A percentile compares a stretch with the other conserved stretches of the same genome.
Evolutionary conservation across 352 stramenopile genomes (phyloP).

Genomic region (Phytophthora brassicae): DNA sequence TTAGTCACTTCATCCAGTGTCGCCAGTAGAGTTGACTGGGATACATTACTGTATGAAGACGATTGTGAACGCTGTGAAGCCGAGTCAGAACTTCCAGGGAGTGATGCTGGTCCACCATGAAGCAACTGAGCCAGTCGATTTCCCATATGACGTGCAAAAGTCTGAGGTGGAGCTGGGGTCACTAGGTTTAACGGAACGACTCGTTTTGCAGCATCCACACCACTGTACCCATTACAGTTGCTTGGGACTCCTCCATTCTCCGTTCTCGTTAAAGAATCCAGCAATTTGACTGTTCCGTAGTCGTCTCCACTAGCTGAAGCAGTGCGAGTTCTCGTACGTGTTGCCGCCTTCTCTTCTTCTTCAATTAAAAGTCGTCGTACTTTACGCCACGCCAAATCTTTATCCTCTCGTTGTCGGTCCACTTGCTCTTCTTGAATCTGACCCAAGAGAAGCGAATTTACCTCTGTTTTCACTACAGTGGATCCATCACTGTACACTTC

Average conservation of each 20-base stretch:
- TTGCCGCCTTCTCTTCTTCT: conserved; percentile 34
- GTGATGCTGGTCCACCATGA: neutral
- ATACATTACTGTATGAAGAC: neutral
- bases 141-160: neutral
- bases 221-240: neutral
- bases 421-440: neutral
- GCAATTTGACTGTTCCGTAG: conserved; percentile 32
- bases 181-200: neutral
- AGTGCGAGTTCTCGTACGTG: conserved; percentile 2
- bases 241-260: neutral
- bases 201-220: neutral
- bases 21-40: conserved; percentile 40
- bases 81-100: conserved; percentile 3
- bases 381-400: conserved; percentile 37
- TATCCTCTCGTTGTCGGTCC: conserved; percentile 22
- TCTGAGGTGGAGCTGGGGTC: neutral
- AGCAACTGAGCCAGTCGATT: neutral
- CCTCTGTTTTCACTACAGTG: no score
- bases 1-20: conserved; percentile 47
- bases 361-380: conserved; percentile 36
- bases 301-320: conserved; percentile 24
- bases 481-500: no score
- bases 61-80: no score
- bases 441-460: neutral
- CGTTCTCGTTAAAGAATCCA: conserved; percentile 36